Evolutionary conservation across 495 filamentous ascomycete genomes (phyloP), one percentile per base, ranked within the genome.

Genomic region (Gamarada debralockiae): DNA sequence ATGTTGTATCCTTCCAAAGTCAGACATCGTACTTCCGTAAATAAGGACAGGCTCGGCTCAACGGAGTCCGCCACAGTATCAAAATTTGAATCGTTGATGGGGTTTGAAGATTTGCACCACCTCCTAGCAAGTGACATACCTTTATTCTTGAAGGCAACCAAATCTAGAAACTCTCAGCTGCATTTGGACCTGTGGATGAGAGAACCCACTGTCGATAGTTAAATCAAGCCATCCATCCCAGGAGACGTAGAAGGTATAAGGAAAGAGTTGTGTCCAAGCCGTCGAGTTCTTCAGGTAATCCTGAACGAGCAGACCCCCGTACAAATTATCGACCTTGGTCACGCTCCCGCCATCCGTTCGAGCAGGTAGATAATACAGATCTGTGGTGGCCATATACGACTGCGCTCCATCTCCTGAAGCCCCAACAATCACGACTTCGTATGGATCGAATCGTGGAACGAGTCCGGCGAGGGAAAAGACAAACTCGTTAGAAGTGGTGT

Each of bases 201-300:
- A n/a, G n/a, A n/a, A n/a, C n/a, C n/a, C n/a, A n/a, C n/a, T n/a
- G n/a, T n/a, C n/a, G n/a, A n/a, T n/a, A n/a, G n/a, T n/a, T n/a
- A n/a, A n/a, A n/a, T n/a, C n/a, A n/a, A n/a, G n/a, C n/a, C n/a
- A n/a, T n/a, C n/a, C n/a, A n/a, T n/a, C n/a, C n/a, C n/a, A 83
- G 27, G 71, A 70, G 0, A 76, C 73, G 62, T 84, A 87, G 68
- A 79, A 87, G 24, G 80, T 79, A 59, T 82, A 86, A 15, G 84
- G 79, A 17, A 86, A 64, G 9, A 86, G 48, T 0, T 81, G 71
- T 21, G 41, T 47, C 42, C 43, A 54, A 20, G 42, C 25, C 1
- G 52, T 47, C 9, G 42, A 38, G 27, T 48, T 54, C 12, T 27
- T 47, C n/a, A 47, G 41, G 21, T 58, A 64, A 63, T 71, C 75